Evolutionary conservation across 2,329 filamentous ascomycete species (phyloP), one percentile per base, ranked within the genome.

Genomic region (Epichloe gansuensis): DNA sequence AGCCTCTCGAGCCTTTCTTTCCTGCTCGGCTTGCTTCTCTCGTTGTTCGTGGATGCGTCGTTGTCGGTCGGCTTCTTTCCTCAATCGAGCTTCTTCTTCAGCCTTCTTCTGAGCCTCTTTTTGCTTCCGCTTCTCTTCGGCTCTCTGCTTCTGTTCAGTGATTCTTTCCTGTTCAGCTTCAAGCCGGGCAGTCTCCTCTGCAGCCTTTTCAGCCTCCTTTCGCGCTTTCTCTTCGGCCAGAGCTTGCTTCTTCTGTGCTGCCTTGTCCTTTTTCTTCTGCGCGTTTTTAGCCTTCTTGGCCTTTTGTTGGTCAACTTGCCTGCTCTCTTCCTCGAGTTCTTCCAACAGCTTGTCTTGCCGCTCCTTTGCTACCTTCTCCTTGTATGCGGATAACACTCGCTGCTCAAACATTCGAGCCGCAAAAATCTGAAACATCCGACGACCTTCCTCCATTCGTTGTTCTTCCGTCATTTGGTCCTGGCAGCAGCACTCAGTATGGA

Each of bases 381-480:
- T 87, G 70, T 98, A 98, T n/a, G 93, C 93, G 42, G 87, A 91
- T 54, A 98, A 76, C 23, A 98, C 93, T 57, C 93, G 80, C 68
- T 98, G 93, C 71, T 98, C 93, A 68, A 98, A 98, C 93, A 98
- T 98, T 57, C 93, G 84, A 53, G 93, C 93, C 55, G 93, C 93
- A 68, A 98, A 98, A 67, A 98, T 97, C 68, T 98, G 93, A 66
- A 98, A 98, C 93, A 98, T 98, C 60, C 91, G 80, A 52, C 93
- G 82, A 55, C 93, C 93, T 74, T 98, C 93, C 67, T 97, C 90
- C 93, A 98, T 97, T 55, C 93, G 87, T 74, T 97, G 90, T 71
- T 95, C 89, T 73, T 97, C 91, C 49, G 89, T 96, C 88, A 97
- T 93, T 58, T 85, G 82, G 66, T 95, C 90, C 91, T 97, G 69